phyloP scores from a whole-genome alignment of 2,329 filamentous ascomycete species.

The Hirsutella thompsonii region DNA sequence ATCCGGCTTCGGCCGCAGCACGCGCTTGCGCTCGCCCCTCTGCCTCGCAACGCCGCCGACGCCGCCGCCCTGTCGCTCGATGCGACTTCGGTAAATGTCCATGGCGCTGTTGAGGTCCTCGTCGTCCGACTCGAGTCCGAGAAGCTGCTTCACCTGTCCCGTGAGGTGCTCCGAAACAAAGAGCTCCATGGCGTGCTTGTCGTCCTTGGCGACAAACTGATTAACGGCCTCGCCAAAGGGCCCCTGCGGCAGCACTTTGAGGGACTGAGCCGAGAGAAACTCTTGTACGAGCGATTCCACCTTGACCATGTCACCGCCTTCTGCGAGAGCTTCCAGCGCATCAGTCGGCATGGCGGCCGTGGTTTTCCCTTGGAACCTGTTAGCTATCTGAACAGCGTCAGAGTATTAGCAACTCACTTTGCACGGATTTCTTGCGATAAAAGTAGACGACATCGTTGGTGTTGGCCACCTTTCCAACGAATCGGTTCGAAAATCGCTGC shows the following conservation, averaged over 20 bases:
- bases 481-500: constrained; percentile 88
- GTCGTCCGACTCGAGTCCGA: constrained; percentile 52
- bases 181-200: constrained; percentile 80
- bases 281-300: constrained; percentile 83
- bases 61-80: constrained; percentile 58
- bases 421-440: constrained; percentile 68
- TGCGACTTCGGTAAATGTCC: constrained; percentile 54
- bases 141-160: constrained; percentile 56
- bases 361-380: constrained; percentile 13
- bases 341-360: constrained; percentile 46
- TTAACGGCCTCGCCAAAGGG: constrained; percentile 86
- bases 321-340: constrained; percentile 39
- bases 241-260: constrained; percentile 87
- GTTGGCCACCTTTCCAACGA: constrained; percentile 83
- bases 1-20: constrained; percentile 61
- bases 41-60: constrained; percentile 36
- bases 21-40: constrained; percentile 21
- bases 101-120: constrained; percentile 59
- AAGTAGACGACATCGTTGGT: constrained; percentile 89
- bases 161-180: constrained; percentile 63
- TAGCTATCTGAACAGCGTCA: constrained; percentile 2
- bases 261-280: constrained; percentile 72
- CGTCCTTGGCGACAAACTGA: constrained; percentile 89
- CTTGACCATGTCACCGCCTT: constrained; percentile 54
- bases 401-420: constrained; percentile 10